phyloP scores from a whole-genome alignment of 495 filamentous ascomycete genomes.

The Talaromyces liani region DNA sequence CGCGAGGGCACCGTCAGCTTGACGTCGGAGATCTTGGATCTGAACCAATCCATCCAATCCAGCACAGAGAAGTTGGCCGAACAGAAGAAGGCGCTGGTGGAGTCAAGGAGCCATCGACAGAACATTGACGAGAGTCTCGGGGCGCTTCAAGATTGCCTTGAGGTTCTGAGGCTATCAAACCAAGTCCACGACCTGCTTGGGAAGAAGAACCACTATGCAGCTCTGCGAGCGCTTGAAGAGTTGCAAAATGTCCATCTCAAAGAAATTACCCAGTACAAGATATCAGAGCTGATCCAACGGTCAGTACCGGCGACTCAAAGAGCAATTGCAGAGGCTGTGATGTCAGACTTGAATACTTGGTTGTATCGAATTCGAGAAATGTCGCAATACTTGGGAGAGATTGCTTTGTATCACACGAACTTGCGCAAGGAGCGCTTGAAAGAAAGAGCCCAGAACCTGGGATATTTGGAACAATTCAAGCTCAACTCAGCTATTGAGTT shows the following conservation, averaged over 20 bases:
- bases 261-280: constrained; percentile 86
- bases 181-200: constrained; percentile 84
- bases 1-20: constrained; percentile 80
- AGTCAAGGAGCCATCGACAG: constrained; percentile 83
- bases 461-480: constrained; percentile 71
- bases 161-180: constrained; percentile 87
- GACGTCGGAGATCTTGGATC: constrained; percentile 82
- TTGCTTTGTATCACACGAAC: constrained; percentile 94
- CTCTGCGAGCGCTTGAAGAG: constrained; percentile 88
- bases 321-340: constrained; percentile 90
- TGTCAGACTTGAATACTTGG: constrained; percentile 97
- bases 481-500: constrained; percentile 94
- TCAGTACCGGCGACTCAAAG: constrained; percentile 89
- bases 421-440: constrained; percentile 78
- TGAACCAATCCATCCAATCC: constrained; percentile 92
- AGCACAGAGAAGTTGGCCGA: constrained; percentile 90
- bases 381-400: constrained; percentile 88
- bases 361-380: constrained; percentile 93
- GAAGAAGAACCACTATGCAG: constrained; percentile 92
- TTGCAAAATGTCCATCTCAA: constrained; percentile 93
- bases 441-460: constrained; percentile 62
- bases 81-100: constrained; percentile 89
- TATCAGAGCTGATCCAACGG: constrained; percentile 91
- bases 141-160: constrained; percentile 83
- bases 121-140: constrained; percentile 92